Evolutionary conservation across 495 filamentous ascomycete genomes (phyloP), one percentile per base, ranked within the genome.

Genomic region (Podospora bellae-mahoneyi): DNA sequence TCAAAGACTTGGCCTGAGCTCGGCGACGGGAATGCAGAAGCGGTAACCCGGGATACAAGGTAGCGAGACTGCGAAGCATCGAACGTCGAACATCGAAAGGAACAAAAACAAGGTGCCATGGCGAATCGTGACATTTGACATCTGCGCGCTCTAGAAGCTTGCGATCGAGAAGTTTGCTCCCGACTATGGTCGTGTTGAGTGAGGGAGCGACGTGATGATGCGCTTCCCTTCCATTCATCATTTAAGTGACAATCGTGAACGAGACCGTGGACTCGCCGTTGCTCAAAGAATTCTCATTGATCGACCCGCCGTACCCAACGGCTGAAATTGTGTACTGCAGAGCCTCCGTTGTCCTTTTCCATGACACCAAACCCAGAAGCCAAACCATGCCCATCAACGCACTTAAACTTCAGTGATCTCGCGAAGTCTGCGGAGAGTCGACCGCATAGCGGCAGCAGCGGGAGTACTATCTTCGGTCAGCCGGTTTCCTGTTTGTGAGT

Each of bases 401-500:
- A 69, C 77, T 79, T 92, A 99, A 78, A 96, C 91, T 89, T 98
- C 95, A 79, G 92, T 91, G 85, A 98, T 96, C 84, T 98, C 95
- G 79, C 95, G 89, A 84, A 99, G 88, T 85, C 95, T 89, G 81
- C 96, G 91, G 81, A 99, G 95, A 73, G 95, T 99, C 71, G 94
- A 97, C 80, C 96, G 89, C 81, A 93, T 96, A 66, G 95, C 93
- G 74, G 95, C 94, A 66, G 95, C 95, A 73, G 96, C 94, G 64
- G 96, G 93, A 68, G 96, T 98, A 65, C 94, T 97, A 73, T 73
- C 75, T 3, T 48, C 7, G 15, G 7, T 48, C 39, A 48, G 39
- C 13, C 39, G 39, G 39, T 48, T 48, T 48, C 39, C 39, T 48
- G 1, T 26, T 64, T 48, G 72, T 82, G 67, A 76, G 75, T 48